phyloP scores from a whole-genome alignment of 108 stramenopile species.

The Cyclotella atomus region DNA sequence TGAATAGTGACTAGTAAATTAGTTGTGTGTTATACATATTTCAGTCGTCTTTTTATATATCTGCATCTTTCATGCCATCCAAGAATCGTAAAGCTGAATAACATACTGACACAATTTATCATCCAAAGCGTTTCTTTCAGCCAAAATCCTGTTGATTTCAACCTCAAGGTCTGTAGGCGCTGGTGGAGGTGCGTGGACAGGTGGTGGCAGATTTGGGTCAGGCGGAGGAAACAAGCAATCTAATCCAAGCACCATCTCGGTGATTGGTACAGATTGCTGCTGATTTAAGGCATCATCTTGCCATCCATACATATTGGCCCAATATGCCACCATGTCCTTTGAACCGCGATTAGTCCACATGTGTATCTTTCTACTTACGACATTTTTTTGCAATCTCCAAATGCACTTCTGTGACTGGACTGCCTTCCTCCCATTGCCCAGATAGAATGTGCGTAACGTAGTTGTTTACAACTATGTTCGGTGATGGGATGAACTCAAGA shows the following conservation, averaged over 20 bases:
- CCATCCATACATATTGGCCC: constrained; percentile 20
- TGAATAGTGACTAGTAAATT: too few species aligned
- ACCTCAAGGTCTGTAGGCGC: constrained; percentile 6
- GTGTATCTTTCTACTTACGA: constrained; percentile 1
- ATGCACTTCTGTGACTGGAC: constrained; percentile 15
- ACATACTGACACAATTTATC: constrained; percentile 22
- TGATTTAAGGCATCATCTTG: background rate
- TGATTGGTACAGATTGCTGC: background rate
- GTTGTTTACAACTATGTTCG: constrained; percentile 18
- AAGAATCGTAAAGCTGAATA: constrained; percentile 23
- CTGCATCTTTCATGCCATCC: background rate
- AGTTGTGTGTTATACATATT: too few species aligned
- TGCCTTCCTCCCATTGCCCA: constrained; percentile 19
- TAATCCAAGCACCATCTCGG: background rate
- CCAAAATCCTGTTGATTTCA: constrained; percentile 12
- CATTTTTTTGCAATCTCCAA: constrained; percentile 24
- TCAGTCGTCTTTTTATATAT: too few species aligned
- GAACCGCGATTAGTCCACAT: constrained; percentile 19
- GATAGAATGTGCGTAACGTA: constrained; percentile 13
- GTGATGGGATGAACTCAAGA: constrained; percentile 18
- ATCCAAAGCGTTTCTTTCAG: constrained; percentile 12
- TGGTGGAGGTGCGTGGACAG: background rate
- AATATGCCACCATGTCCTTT: constrained; percentile 9
- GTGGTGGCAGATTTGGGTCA: background rate
- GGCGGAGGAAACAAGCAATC: constrained; percentile 21